Base-by-base conservation (phyloP, 148 eudicot genomes). In the Camellia lanceoleosa region DNA sequence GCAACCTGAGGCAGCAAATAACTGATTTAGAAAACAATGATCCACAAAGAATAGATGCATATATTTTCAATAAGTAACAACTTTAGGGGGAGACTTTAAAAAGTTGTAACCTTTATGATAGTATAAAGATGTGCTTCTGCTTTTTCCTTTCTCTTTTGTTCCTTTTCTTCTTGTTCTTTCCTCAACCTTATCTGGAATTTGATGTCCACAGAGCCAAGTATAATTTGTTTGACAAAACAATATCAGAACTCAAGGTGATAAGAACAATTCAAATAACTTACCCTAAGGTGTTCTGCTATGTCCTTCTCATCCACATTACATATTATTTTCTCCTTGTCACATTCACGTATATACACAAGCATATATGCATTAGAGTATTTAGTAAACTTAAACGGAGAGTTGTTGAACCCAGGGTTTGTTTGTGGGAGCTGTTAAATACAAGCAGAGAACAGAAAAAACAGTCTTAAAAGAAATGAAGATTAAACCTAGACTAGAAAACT, bases 311-410 rank as follows among this genome's bases (percentile, higher is more conserved):
- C 94, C 84, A 94, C 98, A 76, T 92, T 85, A 86, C 98, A 94
- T 5, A 94, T 87, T 66, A 94, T 87, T 73, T 94, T 92, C 68
- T 92, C 98, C 90, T 86, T 92, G 90, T 94, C 98, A 75, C 97
- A 90, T 82, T 92, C 94, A 71, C 98, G 91, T 70, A 94, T 91
- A 74, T 94, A 94, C 73, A 94, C 94, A 81, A 94, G 94, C 98
- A 94, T 94, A 87, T 94, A 94, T 16, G 98, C 98, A 74, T 94
- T 94, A 49, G 98, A 94, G 80, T 89, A 94, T 80, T 94, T 94
- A 11, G 97, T 94, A 64, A 92, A 94, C 82, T 90, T 92, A 77
- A 94, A 90, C 20, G 98, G 96, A 72, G 91, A 76, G 64, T 92
- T 94, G 75, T 73, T 55, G 63, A 73, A 30, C 13, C 47, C 63